Conservation (phyloP, 257 asterid genomes). For the Haberlea rhodopensis region DNA sequence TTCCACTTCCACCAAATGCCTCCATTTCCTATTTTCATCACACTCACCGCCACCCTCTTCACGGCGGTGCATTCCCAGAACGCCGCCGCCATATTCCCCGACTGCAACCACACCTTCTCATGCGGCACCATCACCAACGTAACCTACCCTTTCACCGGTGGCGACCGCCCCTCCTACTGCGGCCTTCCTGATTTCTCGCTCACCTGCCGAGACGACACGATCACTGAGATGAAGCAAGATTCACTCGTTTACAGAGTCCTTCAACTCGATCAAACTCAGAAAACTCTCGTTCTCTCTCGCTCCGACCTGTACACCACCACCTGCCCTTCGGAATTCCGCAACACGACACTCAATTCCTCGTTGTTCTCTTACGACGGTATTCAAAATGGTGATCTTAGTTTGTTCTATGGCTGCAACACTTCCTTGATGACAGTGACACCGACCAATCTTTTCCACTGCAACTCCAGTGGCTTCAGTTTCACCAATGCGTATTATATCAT, state of each 20-base stretch:
- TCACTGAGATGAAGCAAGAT: slow-evolving; percentile 37
- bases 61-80: slow-evolving; percentile 28
- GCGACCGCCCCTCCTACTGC: slow-evolving; percentile 56
- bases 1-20: slow-evolving; percentile 28
- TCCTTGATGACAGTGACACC: slow-evolving; percentile 25
- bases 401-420: slow-evolving; percentile 55
- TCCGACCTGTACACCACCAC: slow-evolving; percentile 42
- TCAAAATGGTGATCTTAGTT: slow-evolving; percentile 31
- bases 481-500: slow-evolving; percentile 39
- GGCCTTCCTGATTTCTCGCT: slow-evolving; percentile 53
- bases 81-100: slow-evolving; percentile 29
- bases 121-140: slow-evolving; percentile 47
- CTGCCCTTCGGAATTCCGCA: slow-evolving; percentile 45
- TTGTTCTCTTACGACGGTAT: slow-evolving; percentile 23
- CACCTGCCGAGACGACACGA: slow-evolving; percentile 37
- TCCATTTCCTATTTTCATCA: slow-evolving; percentile 24
- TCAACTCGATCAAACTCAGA: slow-evolving; percentile 32
- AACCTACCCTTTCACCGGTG: slow-evolving; percentile 57
- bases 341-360: slow-evolving; percentile 38
- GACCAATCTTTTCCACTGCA: slow-evolving; percentile 42
- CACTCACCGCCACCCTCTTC: slow-evolving; percentile 28
- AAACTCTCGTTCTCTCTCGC: slow-evolving; percentile 43
- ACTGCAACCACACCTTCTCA: slow-evolving; percentile 47
- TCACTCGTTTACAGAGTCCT: slow-evolving; percentile 46
- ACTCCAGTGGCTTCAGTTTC: slow-evolving; percentile 17